Base-by-base conservation (phyloP, 805 yeast genomes). In the Hanseniaspora clermontiae region DNA sequence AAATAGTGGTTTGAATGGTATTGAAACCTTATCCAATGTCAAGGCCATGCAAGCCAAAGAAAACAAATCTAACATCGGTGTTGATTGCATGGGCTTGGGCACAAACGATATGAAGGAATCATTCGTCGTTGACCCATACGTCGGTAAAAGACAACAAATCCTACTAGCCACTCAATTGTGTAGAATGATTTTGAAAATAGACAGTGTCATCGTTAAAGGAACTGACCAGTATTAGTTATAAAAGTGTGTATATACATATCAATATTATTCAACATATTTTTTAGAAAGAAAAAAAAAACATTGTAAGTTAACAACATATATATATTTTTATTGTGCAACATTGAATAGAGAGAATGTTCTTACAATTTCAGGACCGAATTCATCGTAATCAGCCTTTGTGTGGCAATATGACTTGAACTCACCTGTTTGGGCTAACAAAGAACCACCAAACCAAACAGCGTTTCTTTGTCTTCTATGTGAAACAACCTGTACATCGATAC, bases 361-460 rank as follows among this genome's bases (percentile, higher is more conserved):
- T 48, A 95, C 99, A 65, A 93, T 93, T 65, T 86, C 87, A 57
- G 99, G 98, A 37, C 99, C 99, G 66, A 84, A 84, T 73, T 93
- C 99, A 67, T 93, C 98, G 71, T 93, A 93, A 67, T 93, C 98
- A 66, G 84, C 83, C 74, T 93, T 93, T 27, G 98, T 91, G 74
- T 93, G 93, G 70, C 97, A 93, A 72, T 90, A 90, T 70, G 95
- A 82, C 72, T 85, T 87, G 74, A 93, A 93, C 72, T 93, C 98
- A 24, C 95, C 82, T 11, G 99, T 93, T 74, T 91, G 97, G 1
- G 99, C 97, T 67, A 93, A 77, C 63, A 93, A 74, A 20, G 95
- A 86, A 62, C 99, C 99, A 64, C 99, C 99, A 68, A 91, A 93
- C 99, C 99, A 93, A 58, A 93, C 99, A 3, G 99, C 99, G 66